Base-by-base conservation (phyloP, 2,329 filamentous ascomycete genomes). In the Endothia cerciana region DNA sequence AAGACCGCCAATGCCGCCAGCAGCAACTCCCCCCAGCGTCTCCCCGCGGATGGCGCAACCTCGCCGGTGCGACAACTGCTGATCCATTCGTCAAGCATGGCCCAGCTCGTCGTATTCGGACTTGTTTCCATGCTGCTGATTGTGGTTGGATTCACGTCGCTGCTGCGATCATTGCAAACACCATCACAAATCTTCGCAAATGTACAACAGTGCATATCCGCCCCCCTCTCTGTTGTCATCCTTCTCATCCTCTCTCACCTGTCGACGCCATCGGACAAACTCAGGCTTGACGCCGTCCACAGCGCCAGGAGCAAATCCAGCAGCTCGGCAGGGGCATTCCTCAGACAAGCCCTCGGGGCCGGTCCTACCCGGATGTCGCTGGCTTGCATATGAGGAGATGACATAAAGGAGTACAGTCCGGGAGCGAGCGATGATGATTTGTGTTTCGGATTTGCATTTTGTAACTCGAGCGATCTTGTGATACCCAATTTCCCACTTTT, bases 121-220 rank as follows among this genome's bases (percentile, higher is more conserved):
- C 57, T 68, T 68, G 66, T 68, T 64, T 66, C 60, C 64, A 62
- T 68, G 36, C 43, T 65, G 45, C 38, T 65, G 60, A 61, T 65
- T 55, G 56, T 64, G 62, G 65, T 66, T 45, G 56, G 65, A 38
- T 59, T 65, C 63, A 65, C 60, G 19, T 40, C 51, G 60, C 64
- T 62, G 47, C 41, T 66, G 63, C 66, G 66, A 55, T 40, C 25
- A 36, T 45, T 45, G 56, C 56, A 59, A 36, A 64, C 51, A 47
- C n/a, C 28, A 58, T 57, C 41, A 60, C 43, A 57, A 47, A 49
- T 43, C 49, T 63, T 55, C 66, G 30, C 60, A 36, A 15, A 38
- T 15, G 43, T 47, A 49, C n/a, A 38, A 36, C 55, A 57, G 19
- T 41, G 41, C 36, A 19, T 57, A 7, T 19, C n/a, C 22, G n/a